A percentile compares a stretch with the other conserved stretches of the same genome.
Evolutionary conservation across 2,329 filamentous ascomycete species (phyloP).

Genomic region (Paraphaeosphaeria sporulosa): DNA sequence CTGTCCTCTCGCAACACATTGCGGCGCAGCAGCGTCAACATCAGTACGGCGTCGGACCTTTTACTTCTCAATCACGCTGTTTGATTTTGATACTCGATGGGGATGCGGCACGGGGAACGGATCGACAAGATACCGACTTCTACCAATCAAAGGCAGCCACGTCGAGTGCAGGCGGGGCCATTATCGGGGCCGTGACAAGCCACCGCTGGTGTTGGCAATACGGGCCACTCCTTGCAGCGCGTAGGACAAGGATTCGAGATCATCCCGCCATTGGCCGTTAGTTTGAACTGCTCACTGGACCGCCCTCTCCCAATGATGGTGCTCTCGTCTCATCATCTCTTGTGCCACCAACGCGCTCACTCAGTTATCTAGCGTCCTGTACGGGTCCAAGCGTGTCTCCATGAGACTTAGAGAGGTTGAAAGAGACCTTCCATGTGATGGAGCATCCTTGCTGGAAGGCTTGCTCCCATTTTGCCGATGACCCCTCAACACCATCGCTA

Average conservation of each 20-base stretch:
- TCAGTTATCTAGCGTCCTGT: constrained; percentile 44
- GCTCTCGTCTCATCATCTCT: constrained; percentile 31
- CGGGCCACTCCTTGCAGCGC: constrained; percentile 43
- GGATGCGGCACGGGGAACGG: constrained; percentile 23
- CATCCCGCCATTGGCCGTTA: constrained; percentile 34
- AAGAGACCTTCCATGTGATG: constrained; percentile 32
- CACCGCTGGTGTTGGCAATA: constrained; percentile 40
- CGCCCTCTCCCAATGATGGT: constrained; percentile 29
- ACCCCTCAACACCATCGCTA: constrained; percentile 22
- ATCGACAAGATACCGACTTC: constrained; percentile 37
- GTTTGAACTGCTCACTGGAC: constrained; percentile 35
- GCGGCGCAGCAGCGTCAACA: constrained; percentile 9
- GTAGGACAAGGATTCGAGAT: constrained; percentile 33
- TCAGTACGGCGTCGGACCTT: constrained; percentile 10
- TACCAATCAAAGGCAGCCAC: constrained; percentile 48
- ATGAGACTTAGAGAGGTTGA: constrained; percentile 29
- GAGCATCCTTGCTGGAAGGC: constrained; percentile 20
- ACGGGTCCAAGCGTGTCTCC: constrained; percentile 19
- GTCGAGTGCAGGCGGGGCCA: constrained; percentile 45
- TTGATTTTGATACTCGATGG: background rate
- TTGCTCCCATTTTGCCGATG: constrained; percentile 38
- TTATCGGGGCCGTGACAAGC: constrained; percentile 49
- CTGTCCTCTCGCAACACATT: constrained; percentile 11
- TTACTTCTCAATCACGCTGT: constrained; percentile 4
- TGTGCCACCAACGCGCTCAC: constrained; percentile 37